phyloP scores from a whole-genome alignment of 371 early-diverging fungal genomes.

The Dichotomocladium elegans region DNA sequence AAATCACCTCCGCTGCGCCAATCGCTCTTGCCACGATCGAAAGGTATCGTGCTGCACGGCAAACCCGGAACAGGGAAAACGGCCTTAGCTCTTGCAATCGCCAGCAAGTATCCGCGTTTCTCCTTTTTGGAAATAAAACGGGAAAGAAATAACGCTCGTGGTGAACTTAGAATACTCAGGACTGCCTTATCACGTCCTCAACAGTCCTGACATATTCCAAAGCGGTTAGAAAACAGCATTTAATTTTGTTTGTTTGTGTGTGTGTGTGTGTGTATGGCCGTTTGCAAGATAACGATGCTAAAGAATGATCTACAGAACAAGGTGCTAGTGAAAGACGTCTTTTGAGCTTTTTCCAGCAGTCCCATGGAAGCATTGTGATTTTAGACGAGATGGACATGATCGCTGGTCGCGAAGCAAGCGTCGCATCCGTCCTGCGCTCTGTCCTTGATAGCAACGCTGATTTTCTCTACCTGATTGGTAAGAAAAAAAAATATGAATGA shows the following conservation, averaged over 20 bases:
- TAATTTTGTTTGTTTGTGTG: too few species aligned
- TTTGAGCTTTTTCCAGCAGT: slow-evolving; percentile 30
- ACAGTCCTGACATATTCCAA: slow-evolving; percentile 71
- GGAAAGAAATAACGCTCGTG: too few species aligned
- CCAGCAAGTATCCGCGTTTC: slow-evolving; percentile 29
- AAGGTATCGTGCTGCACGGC: slow-evolving; percentile 52
- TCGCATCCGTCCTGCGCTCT: slow-evolving; percentile 19
- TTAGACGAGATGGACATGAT: slow-evolving; percentile 66
- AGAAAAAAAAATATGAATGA: not conserved
- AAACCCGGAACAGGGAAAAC: slow-evolving; percentile 70
- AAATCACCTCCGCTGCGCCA: slow-evolving; percentile 5
- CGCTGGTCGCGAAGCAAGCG: slow-evolving; percentile 36
- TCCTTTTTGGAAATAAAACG: not conserved
- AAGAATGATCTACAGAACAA: slow-evolving; percentile 37
- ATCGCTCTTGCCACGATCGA: slow-evolving; percentile 24
- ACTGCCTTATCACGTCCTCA: slow-evolving; percentile 53
- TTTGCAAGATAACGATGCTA: not conserved
- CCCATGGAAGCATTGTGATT: slow-evolving; percentile 36
- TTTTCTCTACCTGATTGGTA: slow-evolving; percentile 55
- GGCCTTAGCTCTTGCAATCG: slow-evolving; percentile 47
- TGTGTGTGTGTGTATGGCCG: not conserved
- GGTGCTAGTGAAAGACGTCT: slow-evolving; percentile 54
- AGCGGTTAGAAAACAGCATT: slow-evolving; percentile 56
- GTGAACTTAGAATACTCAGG: slow-evolving; percentile 43
- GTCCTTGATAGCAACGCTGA: slow-evolving; percentile 42